Evolutionary conservation across 1,139 yeast species (phyloP).

Genomic region (Nakaseomyces delphensis): DNA sequence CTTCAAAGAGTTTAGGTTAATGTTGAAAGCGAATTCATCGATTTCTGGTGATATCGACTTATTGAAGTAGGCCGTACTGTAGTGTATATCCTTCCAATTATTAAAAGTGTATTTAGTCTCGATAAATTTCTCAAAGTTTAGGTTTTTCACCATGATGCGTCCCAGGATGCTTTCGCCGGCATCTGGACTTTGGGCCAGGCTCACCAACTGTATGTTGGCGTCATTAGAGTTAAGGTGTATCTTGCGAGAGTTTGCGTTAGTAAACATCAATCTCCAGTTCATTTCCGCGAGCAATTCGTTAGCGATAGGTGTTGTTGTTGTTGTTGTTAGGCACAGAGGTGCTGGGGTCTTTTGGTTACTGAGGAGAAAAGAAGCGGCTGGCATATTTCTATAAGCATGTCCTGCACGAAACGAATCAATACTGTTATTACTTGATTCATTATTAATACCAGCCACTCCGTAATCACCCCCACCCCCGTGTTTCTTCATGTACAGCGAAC

Average conservation of each 20-base stretch:
- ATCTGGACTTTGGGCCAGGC: background rate
- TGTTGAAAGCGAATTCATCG: constrained; percentile 24
- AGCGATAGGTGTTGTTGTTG: too few relatives aligned
- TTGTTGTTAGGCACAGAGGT: background rate
- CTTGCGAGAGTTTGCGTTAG: background rate
- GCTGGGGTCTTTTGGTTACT: background rate
- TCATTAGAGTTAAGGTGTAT: background rate
- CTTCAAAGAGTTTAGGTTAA: constrained; percentile 20
- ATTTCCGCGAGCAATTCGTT: constrained; percentile 1
- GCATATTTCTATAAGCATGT: constrained; percentile 3
- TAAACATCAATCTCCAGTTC: background rate
- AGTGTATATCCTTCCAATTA: constrained; percentile 23
- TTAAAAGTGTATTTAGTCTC: constrained; percentile 25
- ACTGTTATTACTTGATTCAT: background rate
- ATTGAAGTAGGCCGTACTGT: constrained; percentile 19
- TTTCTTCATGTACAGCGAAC: background rate
- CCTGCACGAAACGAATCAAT: constrained; percentile 1
- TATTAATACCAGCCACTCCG: background rate
- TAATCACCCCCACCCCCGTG: too few relatives aligned
- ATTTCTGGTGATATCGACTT: constrained; percentile 19
- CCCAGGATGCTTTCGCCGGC: constrained; percentile 13
- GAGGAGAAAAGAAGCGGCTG: too few relatives aligned
- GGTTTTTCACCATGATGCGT: constrained; percentile 19
- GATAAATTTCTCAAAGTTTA: constrained; percentile 23
- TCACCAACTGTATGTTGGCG: background rate